phyloP scores from a whole-genome alignment of 352 stramenopile species.

The Paralagenidium karlingii region DNA sequence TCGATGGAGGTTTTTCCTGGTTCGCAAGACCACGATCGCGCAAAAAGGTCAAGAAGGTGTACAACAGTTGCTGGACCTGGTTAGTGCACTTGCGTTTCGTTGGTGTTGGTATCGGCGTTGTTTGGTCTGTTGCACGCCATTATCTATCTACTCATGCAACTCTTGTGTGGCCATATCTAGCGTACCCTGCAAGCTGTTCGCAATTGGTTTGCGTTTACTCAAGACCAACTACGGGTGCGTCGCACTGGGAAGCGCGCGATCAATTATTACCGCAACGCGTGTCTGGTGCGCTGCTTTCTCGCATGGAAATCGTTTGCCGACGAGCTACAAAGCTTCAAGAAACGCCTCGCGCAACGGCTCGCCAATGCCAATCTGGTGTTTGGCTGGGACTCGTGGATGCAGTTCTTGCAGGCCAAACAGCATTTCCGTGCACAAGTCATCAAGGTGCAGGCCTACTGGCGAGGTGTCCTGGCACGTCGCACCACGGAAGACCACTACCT shows the following conservation, averaged over 20 bases:
- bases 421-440: slow-evolving; percentile 19
- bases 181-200: slow-evolving; percentile 35
- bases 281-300: slow-evolving; percentile 38
- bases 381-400: slow-evolving; percentile 34
- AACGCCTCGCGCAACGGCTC: slow-evolving; percentile 25
- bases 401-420: slow-evolving; percentile 14
- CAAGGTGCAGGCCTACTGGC: slow-evolving; percentile 50
- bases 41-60: slow-evolving; percentile 22
- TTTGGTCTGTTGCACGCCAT: slow-evolving; percentile 22
- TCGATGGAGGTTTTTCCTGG: slow-evolving; percentile 28
- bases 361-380: slow-evolving; percentile 36
- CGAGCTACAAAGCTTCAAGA: slow-evolving; percentile 24
- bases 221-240: slow-evolving; percentile 30
- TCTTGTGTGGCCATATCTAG: too few relatives aligned
- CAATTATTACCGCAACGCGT: slow-evolving; percentile 46
- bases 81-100: slow-evolving; percentile 21
- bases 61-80: too few relatives aligned
- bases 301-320: slow-evolving; percentile 28
- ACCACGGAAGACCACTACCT: slow-evolving; percentile 47
- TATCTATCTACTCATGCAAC: too few relatives aligned
- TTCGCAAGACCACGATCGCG: not conserved
- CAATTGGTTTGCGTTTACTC: slow-evolving; percentile 56
- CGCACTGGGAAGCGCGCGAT: slow-evolving; percentile 37
- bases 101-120: slow-evolving; percentile 20
- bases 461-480: slow-evolving; percentile 24